Evolutionary conservation across 1,284 basidiomycete genomes (phyloP).

Genomic region (Microbotryum violaceum): DNA sequence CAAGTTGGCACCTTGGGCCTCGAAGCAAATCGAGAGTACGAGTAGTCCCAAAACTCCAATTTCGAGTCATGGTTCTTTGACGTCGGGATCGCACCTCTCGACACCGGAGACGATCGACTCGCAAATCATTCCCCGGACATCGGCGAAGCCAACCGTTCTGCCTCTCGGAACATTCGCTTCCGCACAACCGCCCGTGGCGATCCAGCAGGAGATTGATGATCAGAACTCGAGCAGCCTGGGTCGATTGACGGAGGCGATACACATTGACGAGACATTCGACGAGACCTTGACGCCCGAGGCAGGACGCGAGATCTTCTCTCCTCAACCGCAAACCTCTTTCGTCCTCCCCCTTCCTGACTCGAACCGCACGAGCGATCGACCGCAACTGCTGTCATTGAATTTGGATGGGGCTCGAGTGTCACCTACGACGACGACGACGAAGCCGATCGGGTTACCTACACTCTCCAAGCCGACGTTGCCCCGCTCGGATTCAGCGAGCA

Average conservation of each 20-base stretch:
- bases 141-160: conserved; percentile 2
- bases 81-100: conserved; percentile 16
- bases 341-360: conserved; percentile 2
- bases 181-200: background rate
- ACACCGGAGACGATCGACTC: conserved; percentile 22
- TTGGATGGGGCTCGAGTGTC: background rate
- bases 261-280: background rate
- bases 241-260: background rate
- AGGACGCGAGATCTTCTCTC: background rate
- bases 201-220: background rate
- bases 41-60: conserved; percentile 17
- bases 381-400: background rate
- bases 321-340: background rate
- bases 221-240: background rate
- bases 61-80: conserved; percentile 9
- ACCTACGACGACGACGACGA: background rate
- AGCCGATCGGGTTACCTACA: background rate
- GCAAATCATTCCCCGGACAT: conserved; percentile 10
- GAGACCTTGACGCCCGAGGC: background rate
- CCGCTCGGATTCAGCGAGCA: background rate
- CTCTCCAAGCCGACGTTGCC: background rate
- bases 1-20: background rate
- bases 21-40: too few relatives aligned
- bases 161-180: background rate
- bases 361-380: background rate